phyloP scores from a whole-genome alignment of 495 filamentous ascomycete genomes.

The Corynascus novoguineensis region DNA sequence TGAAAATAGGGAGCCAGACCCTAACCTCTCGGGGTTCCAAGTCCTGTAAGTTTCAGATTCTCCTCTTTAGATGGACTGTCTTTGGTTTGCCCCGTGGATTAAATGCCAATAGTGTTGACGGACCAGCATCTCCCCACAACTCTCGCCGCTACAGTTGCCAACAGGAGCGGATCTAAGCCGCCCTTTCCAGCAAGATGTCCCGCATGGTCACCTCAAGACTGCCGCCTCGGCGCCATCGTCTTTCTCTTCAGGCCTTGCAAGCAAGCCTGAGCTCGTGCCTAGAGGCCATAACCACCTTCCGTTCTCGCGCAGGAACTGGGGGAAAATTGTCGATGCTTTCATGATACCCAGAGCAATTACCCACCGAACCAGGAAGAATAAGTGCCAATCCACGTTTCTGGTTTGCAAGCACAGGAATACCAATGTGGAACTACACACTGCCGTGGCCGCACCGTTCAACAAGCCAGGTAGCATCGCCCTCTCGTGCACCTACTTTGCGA shows the following conservation, averaged over 20 bases:
- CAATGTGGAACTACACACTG: background rate
- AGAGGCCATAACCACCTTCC: background rate
- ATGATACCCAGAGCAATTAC: background rate
- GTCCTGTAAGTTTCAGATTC: background rate
- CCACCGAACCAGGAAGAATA: background rate
- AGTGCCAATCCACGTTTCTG: background rate
- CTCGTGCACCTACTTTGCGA: constrained; percentile 4
- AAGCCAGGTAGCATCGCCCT: background rate
- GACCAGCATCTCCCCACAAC: background rate
- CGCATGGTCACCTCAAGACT: too few relatives aligned
- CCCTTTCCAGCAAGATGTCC: too few relatives aligned
- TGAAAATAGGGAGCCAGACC: background rate
- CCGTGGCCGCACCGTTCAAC: background rate
- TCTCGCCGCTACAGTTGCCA: too few relatives aligned
- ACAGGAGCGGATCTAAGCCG: too few relatives aligned
- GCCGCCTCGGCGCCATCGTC: too few relatives aligned
- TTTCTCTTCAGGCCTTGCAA: background rate
- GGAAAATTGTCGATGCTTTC: background rate
- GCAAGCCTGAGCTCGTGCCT: background rate
- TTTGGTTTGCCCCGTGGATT: background rate
- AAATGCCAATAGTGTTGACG: background rate
- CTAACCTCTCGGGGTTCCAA: background rate
- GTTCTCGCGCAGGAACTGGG: background rate
- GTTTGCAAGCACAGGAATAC: background rate
- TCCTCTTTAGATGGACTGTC: background rate